Base-by-base conservation (phyloP, 805 yeast species). In the Candida dendrica region DNA sequence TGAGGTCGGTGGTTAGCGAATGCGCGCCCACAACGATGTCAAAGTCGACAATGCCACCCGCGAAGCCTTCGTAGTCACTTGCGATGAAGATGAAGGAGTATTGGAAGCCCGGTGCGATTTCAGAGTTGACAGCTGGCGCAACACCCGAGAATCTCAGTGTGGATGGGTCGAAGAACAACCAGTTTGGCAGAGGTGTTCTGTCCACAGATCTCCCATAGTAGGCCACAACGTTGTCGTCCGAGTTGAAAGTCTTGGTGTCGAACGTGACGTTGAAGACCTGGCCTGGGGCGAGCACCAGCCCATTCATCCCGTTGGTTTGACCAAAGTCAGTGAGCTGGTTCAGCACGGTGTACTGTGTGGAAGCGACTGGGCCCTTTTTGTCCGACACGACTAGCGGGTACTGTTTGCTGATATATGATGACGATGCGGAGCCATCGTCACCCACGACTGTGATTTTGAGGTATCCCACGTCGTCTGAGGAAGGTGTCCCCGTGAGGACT, bases 171-270 rank as follows among this genome's bases (percentile, higher is more conserved):
- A 91, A 93, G 41, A 65, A 62, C 40, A 88, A 67, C 98, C 98
- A 93, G 56, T 78, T 82, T 32, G 98, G 98, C 42, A 93, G 69
- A 3, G 98, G 91, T 1, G 95, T 75, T 57, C 90, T 77, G 59
- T 86, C 88, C 13, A 71, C 64, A n/a, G 90, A 78, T 48, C 84
- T 74, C 17, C 96, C 96, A 56, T 86, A 84, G 64, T 84, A 87
- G 8, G 81, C 80, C 15, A 74, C 69, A 27, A 84, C 75, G 2
- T 68, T 55, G 42, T 75, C 63, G 24, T 68, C 63, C 3, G 81
- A 72, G 10, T 67, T 60, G 57, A 90, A 93, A 8, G 84, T 75
- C 42, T 74, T 67, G 18, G 65, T 56, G 36, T 79, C 76, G 54
- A 93, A 88, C 24, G 76, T 62, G 44, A 93, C 67, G 39, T 73